Percentiles rank a stretch among this genome's conserved stretches.
Evolutionary conservation across 352 stramenopile genomes (phyloP).

Genomic region (Pythium scleroteichum): DNA sequence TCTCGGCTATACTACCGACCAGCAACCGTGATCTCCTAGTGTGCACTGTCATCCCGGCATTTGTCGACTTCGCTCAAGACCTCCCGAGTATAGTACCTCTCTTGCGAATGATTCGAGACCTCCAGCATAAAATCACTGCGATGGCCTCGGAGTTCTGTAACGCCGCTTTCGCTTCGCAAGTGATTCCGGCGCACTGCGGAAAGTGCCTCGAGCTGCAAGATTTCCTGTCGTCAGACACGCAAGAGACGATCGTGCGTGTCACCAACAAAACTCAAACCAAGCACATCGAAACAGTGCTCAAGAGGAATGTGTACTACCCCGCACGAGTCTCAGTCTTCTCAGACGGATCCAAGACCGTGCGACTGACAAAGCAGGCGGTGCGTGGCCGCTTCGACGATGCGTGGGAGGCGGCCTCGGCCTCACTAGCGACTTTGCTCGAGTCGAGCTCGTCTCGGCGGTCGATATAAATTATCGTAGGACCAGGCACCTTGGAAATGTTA

Average conservation of each 20-base stretch:
- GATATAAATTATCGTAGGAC: too few relatives aligned
- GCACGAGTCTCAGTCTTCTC: background rate
- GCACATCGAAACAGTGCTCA: constrained; percentile 1
- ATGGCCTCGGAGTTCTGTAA: background rate
- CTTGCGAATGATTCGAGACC: too few relatives aligned
- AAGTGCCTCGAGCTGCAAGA: background rate
- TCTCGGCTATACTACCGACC: background rate
- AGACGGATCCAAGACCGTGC: background rate
- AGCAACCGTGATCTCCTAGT: background rate
- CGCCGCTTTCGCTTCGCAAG: background rate
- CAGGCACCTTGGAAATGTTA: too few relatives aligned
- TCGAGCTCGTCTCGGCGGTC: too few relatives aligned
- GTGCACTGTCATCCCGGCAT: background rate
- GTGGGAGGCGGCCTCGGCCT: background rate
- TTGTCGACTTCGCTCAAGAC: background rate
- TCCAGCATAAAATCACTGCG: background rate
- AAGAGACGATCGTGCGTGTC: background rate
- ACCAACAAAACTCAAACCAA: background rate
- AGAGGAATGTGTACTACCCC: background rate
- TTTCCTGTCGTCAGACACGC: background rate
- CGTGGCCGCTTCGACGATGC: background rate
- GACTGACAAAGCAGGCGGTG: background rate
- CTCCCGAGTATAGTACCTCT: background rate
- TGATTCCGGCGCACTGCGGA: background rate
- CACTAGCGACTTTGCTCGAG: background rate